Evolutionary conservation across 441 rosid genomes (phyloP).

Genomic region (Erodium texanum): DNA sequence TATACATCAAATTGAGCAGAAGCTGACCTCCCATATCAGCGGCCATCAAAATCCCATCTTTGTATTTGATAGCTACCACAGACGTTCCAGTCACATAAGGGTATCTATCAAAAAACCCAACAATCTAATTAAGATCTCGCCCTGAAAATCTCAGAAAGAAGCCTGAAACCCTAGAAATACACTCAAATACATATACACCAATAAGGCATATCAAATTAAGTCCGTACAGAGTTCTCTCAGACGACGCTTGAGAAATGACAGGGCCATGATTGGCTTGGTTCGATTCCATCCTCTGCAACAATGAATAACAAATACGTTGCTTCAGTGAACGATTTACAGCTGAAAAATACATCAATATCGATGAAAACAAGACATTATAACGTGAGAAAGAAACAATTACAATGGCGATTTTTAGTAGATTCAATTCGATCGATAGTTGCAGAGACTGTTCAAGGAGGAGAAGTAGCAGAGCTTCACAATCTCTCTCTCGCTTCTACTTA

Average conservation of each 20-base stretch:
- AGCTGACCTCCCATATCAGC: slow-evolving; percentile 4
- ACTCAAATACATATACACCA: neutral
- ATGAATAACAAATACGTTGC: neutral
- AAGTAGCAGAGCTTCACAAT: neutral
- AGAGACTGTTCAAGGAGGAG: neutral
- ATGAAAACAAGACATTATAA: neutral
- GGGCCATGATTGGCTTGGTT: slow-evolving; percentile 22
- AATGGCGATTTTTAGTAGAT: neutral
- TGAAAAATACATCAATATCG: neutral
- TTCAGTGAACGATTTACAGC: neutral
- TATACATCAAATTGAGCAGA: slow-evolving; percentile 9
- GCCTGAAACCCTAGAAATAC: neutral
- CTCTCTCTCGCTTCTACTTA: neutral
- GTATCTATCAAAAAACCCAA: neutral
- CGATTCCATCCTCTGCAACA: slow-evolving; percentile 25
- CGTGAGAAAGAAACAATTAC: neutral
- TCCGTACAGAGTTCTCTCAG: slow-evolving; percentile 51
- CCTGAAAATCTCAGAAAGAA: slow-evolving; percentile 7
- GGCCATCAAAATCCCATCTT: slow-evolving; percentile 7
- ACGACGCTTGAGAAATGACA: slow-evolving; percentile 33
- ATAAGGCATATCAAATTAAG: slow-evolving; percentile 3
- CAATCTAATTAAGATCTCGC: neutral
- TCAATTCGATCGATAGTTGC: neutral
- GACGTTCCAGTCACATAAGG: slow-evolving; percentile 6
- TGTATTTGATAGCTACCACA: slow-evolving; percentile 4